Base-by-base conservation (phyloP, 2,329 filamentous ascomycete genomes). In the Hypocreales sp. region DNA sequence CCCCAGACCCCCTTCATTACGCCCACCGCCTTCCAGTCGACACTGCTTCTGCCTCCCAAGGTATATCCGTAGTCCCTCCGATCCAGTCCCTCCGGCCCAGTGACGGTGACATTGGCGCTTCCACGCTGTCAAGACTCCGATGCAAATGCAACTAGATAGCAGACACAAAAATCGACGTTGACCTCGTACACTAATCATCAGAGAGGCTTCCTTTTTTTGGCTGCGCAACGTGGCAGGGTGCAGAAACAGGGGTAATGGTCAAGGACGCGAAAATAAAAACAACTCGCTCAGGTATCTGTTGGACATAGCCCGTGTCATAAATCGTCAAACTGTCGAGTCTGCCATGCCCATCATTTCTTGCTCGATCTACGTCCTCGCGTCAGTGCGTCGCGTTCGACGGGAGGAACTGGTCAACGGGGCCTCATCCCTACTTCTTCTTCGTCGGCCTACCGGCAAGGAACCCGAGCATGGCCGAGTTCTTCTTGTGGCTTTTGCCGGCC, bases 101-200 rank as follows among this genome's bases (percentile, higher is more conserved):
- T 30, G 8, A 30, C 36, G 32, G 23, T 40, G 35, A 36, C 31
- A 27, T 35, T 38, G 34, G 38, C 36, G 34, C 36, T 25, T 38
- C 19, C 26, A 11, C 23, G 27, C 33, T 36, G 17, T 36, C n/a
- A n/a, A 31, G 41, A 47, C 43, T 48, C 44, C 26, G 24, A 25
- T 29, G 31, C 13, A 29, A 28, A 31, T 37, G 33, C 30, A 36
- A 13, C 26, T 20, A 14, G 22, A 30, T 15, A 29, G 22, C 27
- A 12, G 22, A 22, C 18, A 27, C 25, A 16, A 14, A 20, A 15
- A 11, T 17, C 16, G 17, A 13, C n/a, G n/a, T n/a, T n/a, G n/a
- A n/a, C n/a, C n/a, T n/a, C n/a, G n/a, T n/a, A n/a, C n/a, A n/a
- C n/a, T n/a, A n/a, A n/a, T n/a, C n/a, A n/a, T n/a, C n/a, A n/a